These are phyloP conservation scores for Durotheca rogersii DNA, from an alignment of 495 filamentous ascomycete genomes.

Conservation along the genomic window DNA sequence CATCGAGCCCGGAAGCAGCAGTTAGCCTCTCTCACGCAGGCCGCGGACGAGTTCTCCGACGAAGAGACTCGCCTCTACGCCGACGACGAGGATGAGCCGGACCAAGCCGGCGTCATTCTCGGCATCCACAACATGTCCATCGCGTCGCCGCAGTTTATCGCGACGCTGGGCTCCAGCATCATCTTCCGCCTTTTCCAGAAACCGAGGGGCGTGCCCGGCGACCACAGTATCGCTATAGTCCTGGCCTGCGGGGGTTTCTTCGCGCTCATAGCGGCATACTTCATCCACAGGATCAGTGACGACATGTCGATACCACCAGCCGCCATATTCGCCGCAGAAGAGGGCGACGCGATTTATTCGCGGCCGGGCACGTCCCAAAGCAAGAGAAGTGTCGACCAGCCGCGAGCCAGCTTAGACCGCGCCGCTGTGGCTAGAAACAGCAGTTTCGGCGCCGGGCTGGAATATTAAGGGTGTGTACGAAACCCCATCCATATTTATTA, in stretches of 20 bases:
- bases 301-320: constrained; percentile 41
- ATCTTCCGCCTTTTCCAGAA: constrained; percentile 84
- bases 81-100: constrained; percentile 53
- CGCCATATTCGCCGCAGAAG: constrained; percentile 40
- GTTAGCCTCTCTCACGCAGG: constrained; percentile 23
- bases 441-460: constrained; percentile 47
- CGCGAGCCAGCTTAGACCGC: constrained; percentile 45
- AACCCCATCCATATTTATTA: neutral
- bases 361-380: constrained; percentile 35
- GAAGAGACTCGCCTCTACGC: constrained; percentile 32
- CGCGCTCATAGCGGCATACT: constrained; percentile 72
- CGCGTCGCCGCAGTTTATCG: constrained; percentile 82
- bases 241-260: constrained; percentile 76
- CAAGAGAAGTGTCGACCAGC: constrained; percentile 34
- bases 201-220: constrained; percentile 74
- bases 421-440: constrained; percentile 47
- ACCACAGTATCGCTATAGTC: constrained; percentile 83
- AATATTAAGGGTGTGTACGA: constrained; percentile 39
- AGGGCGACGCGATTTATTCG: constrained; percentile 37
- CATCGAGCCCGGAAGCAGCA: constrained; percentile 55
- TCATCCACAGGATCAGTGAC: constrained; percentile 54
- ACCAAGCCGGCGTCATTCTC: constrained; percentile 85
- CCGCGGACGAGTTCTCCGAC: constrained; percentile 16
- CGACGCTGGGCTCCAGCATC: constrained; percentile 74
- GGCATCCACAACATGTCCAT: constrained; percentile 93